Percentiles rank a stretch among this genome's conserved stretches.
Evolutionary conservation across 2,329 filamentous ascomycete species (phyloP).

Genomic region (Akanthomyces uredinophilus): DNA sequence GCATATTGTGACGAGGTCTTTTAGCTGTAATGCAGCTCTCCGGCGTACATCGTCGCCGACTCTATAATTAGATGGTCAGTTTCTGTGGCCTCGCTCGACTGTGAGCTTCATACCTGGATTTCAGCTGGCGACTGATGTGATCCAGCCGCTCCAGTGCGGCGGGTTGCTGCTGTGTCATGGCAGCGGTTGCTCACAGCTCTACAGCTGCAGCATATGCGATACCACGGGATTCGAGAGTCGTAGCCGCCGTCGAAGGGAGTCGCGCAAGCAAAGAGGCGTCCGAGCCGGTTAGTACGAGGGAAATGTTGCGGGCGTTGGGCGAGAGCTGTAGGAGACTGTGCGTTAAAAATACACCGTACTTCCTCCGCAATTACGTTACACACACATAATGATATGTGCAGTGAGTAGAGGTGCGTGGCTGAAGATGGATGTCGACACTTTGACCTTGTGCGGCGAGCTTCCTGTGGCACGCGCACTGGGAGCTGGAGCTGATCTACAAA

Average conservation of each 20-base stretch:
- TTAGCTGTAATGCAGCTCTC: slow-evolving; percentile 48
- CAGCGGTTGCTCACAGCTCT: slow-evolving; percentile 17
- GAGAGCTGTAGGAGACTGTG: not conserved
- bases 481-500: not conserved
- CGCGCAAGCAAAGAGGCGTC: not conserved
- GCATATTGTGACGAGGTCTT: slow-evolving; percentile 50
- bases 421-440: not conserved
- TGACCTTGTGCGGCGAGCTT: not conserved
- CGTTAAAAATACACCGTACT: not conserved
- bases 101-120: slow-evolving; percentile 43
- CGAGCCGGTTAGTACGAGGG: not conserved
- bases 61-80: slow-evolving; percentile 19
- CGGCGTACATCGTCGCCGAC: slow-evolving; percentile 45
- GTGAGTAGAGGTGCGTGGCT: not conserved
- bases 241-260: not conserved
- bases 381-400: not conserved
- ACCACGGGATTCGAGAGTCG: not conserved
- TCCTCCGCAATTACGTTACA: slow-evolving; percentile 4
- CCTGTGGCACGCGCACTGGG: not conserved
- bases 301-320: not conserved
- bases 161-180: slow-evolving; percentile 43
- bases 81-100: not conserved
- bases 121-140: slow-evolving; percentile 48
- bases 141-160: slow-evolving; percentile 53
- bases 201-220: not conserved